Evolutionary conservation across 768 basidiomycete genomes (phyloP).

Genomic region (Scleroderma citrinum): DNA sequence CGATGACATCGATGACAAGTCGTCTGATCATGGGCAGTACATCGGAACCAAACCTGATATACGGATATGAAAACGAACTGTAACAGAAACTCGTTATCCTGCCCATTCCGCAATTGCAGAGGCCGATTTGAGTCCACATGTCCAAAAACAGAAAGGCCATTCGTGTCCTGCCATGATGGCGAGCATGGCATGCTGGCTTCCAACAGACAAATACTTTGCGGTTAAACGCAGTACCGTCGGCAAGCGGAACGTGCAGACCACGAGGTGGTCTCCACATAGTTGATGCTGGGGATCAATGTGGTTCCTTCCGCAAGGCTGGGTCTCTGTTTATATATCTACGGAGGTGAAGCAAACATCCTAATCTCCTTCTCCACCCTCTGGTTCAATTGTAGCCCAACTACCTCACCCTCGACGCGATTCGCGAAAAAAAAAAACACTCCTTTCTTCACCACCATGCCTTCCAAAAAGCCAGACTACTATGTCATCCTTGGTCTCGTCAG

Average conservation of each 20-base stretch:
- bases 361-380: constrained; percentile 8
- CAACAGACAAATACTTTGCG: not conserved
- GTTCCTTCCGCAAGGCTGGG: constrained; percentile 21
- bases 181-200: no score
- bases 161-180: not conserved
- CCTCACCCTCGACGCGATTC: constrained; percentile 5
- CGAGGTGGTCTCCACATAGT: constrained; percentile 23
- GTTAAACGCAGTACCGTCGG: constrained; percentile 11
- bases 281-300: constrained; percentile 11
- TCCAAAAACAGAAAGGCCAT: no score
- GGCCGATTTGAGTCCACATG: no score
- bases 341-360: constrained; percentile 9
- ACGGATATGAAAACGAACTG: no score
- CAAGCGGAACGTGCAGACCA: constrained; percentile 30
- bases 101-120: no score
- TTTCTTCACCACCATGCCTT: constrained; percentile 20
- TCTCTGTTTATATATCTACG: constrained; percentile 16
- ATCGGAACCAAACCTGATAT: no score
- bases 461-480: constrained; percentile 25
- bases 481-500: constrained; percentile 41
- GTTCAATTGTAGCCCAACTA: constrained; percentile 5
- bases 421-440: constrained; percentile 6
- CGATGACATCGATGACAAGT: no score
- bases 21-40: no score
- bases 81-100: no score